phyloP scores from a whole-genome alignment of 2,329 filamentous ascomycete species.

The Colletotrichum tropicale region DNA sequence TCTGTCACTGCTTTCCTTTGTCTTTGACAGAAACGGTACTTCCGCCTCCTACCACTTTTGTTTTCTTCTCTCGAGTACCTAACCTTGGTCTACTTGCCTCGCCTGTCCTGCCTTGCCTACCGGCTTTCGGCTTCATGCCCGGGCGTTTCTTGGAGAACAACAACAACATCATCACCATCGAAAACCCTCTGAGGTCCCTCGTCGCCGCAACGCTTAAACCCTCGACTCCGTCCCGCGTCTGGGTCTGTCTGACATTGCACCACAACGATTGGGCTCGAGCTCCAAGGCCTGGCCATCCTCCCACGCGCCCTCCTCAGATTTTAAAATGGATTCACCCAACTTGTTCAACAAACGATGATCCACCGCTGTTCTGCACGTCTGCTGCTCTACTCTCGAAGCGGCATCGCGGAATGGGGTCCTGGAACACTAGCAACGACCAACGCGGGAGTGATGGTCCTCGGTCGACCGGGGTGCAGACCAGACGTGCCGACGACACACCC shows the following conservation, averaged over 20 bases:
- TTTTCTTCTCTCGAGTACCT: not conserved
- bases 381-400: slow-evolving; percentile 12
- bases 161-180: not conserved
- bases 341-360: not conserved
- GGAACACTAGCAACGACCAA: slow-evolving; percentile 14
- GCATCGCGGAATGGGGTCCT: slow-evolving; percentile 15
- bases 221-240: not conserved
- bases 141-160: not conserved
- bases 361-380: slow-evolving; percentile 2
- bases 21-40: not conserved
- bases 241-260: not conserved
- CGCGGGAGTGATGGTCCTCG: slow-evolving; percentile 18
- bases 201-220: not conserved
- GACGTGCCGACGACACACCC: slow-evolving; percentile 11
- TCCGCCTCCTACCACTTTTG: not conserved
- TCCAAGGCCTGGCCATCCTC: not conserved
- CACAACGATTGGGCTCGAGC: not conserved
- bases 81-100: not conserved
- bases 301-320: not conserved
- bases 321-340: not conserved
- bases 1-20: not conserved
- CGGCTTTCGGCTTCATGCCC: not conserved
- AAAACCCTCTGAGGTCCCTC: not conserved
- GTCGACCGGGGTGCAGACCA: slow-evolving; percentile 11
- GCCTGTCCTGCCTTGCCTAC: not conserved